phyloP scores from a whole-genome alignment of 306 rosid genomes.

The Gynostemma pentaphyllum region DNA sequence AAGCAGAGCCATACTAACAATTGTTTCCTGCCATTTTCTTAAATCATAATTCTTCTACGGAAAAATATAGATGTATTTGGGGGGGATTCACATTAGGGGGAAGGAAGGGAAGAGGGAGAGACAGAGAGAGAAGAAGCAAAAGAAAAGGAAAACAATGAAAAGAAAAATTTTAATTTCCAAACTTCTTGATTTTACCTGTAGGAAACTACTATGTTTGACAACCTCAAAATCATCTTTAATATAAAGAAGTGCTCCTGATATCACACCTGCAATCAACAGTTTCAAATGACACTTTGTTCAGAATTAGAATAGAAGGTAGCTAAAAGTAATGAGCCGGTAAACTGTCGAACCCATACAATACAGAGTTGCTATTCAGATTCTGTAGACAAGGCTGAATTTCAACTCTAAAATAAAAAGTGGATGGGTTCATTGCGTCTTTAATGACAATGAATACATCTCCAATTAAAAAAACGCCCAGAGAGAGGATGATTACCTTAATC shows the following conservation, averaged over 20 bases:
- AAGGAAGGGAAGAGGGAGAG: not conserved
- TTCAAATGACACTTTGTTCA: not conserved
- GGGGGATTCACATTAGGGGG: no score
- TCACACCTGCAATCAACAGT: constrained; percentile 32
- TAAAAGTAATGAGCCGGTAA: not conserved
- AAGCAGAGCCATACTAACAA: constrained; percentile 85
- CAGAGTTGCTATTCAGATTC: not conserved
- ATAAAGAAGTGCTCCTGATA: constrained; percentile 46
- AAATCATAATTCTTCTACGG: not conserved
- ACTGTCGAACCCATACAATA: not conserved
- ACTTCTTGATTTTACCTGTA: constrained; percentile 28
- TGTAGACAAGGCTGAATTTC: not conserved
- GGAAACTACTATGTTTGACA: constrained; percentile 36
- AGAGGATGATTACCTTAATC: not conserved
- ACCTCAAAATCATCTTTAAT: constrained; percentile 49
- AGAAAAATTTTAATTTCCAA: not conserved
- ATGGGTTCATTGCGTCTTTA: not conserved
- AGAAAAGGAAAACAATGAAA: not conserved
- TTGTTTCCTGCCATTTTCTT: constrained; percentile 51
- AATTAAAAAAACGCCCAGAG: not conserved
- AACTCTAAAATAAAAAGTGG: not conserved
- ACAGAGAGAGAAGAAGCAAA: not conserved
- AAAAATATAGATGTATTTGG: not conserved
- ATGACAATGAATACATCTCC: not conserved
- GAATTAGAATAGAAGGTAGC: not conserved